Base-by-base conservation (phyloP, 495 filamentous ascomycete species). In the Immersiella caudata region DNA sequence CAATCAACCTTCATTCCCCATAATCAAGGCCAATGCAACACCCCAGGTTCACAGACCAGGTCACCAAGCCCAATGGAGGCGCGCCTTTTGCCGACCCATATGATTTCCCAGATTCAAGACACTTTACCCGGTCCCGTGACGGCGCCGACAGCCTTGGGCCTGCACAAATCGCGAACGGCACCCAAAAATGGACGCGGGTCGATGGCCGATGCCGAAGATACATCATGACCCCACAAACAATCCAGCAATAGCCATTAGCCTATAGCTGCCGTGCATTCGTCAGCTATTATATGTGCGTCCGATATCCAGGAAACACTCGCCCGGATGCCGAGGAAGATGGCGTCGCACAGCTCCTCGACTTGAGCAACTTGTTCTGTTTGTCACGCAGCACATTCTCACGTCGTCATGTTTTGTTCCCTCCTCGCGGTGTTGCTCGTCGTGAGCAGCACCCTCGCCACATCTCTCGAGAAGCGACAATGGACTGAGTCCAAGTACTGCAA, bases 401-500 rank as follows among this genome's bases (percentile, higher is more conserved):
- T 14, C 40, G 40, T 14, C 40, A 46, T 46, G 40, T 46, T 46
- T 46, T 12, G 40, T 12, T 46, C 11, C 16, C 40, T 46, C 40
- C 40, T 46, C 16, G 40, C 40, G 40, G 40, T 18, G 11, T 12
- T 46, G 40, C 40, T 46, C 21, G 21, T 56, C 14, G 14, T 21
- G 9, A 36, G 27, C 57, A 9, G 27, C 49, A 25, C 14, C 40
- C 40, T n/a, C 65, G 40, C 40, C 11, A 18, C 40, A 16, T 16
- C 26, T 35, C 14, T 63, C 6, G 68, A 67, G 18, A 64, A 25
- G n/a, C 63, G 67, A 18, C 67, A 67, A 49, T 46, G 20, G 33
- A 62, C 65, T 5, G 66, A 61, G 9, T 66, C 68, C 20, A 64
- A 67, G 16, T 70, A 70, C 67, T 74, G 71, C 67, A 40, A 25